A percentile compares a stretch with the other conserved stretches of the same genome.
Evolutionary conservation across 306 rosid genomes (phyloP).

Genomic region (Purshia tridentata): DNA sequence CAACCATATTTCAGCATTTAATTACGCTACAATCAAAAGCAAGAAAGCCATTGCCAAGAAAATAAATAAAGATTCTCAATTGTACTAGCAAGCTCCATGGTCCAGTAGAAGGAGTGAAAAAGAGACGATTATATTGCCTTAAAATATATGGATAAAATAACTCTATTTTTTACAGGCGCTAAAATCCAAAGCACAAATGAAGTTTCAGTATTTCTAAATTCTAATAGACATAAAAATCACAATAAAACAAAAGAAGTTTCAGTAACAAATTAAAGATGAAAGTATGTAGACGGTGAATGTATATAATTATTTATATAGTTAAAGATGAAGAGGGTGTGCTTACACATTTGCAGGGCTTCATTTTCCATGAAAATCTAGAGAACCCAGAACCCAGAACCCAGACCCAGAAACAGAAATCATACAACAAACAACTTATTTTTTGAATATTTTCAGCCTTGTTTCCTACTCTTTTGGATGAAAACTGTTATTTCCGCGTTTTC

Average conservation of each 20-base stretch:
- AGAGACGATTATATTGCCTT: too few relatives aligned
- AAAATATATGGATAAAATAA: too few relatives aligned
- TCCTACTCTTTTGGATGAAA: too few relatives aligned
- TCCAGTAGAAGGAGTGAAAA: too few relatives aligned
- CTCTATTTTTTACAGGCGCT: too few relatives aligned
- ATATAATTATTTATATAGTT: background rate
- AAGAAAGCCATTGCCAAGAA: background rate
- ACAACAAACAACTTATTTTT: background rate
- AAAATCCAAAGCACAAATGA: too few relatives aligned
- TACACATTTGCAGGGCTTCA: constrained; percentile 29
- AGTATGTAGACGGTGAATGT: too few relatives aligned
- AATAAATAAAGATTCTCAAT: background rate
- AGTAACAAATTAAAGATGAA: too few relatives aligned
- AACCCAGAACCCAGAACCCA: too few relatives aligned
- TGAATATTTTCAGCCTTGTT: background rate
- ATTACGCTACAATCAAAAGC: background rate
- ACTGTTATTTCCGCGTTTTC: background rate
- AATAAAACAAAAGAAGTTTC: background rate
- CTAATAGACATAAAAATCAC: background rate
- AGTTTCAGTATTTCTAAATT: too few relatives aligned
- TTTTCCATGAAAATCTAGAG: constrained; percentile 21
- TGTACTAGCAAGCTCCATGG: background rate
- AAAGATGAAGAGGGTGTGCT: background rate
- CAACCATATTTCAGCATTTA: background rate
- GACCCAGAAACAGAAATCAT: constrained; percentile 10